These are phyloP conservation scores for Nannochloris sp. DNA, from an alignment of 139 green algal genomes.

Conservation along the genomic window DNA sequence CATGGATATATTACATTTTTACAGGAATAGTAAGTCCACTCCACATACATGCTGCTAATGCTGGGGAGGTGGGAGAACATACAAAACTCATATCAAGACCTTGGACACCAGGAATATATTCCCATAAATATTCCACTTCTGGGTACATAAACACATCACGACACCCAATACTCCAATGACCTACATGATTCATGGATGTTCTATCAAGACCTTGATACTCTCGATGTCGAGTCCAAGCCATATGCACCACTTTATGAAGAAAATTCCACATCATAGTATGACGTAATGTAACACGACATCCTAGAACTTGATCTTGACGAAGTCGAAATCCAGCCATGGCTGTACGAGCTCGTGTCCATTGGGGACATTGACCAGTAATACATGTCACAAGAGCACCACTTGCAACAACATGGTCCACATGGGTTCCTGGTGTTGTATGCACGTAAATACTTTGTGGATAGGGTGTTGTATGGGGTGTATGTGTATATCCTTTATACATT, in stretches of 20 bases:
- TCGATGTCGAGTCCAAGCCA: not conserved
- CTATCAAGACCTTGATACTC: not conserved
- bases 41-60: not conserved
- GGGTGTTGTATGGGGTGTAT: not conserved
- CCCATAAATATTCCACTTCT: constrained; percentile 30
- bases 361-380: constrained; percentile 6
- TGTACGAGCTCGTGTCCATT: not conserved
- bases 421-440: not conserved
- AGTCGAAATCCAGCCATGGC: not conserved
- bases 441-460: not conserved
- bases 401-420: not conserved
- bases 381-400: not conserved
- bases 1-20: constrained; percentile 3
- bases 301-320: not conserved
- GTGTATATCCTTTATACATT: not conserved
- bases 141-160: constrained; percentile 23
- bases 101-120: constrained; percentile 16
- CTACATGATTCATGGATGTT: not conserved
- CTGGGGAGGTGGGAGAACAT: not conserved
- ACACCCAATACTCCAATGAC: constrained; percentile 8
- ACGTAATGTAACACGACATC: not conserved
- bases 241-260: not conserved
- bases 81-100: constrained; percentile 15
- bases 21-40: not conserved
- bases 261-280: not conserved